Base-by-base conservation (phyloP, 768 basidiomycete species). In the Tephrocybe sp. region DNA sequence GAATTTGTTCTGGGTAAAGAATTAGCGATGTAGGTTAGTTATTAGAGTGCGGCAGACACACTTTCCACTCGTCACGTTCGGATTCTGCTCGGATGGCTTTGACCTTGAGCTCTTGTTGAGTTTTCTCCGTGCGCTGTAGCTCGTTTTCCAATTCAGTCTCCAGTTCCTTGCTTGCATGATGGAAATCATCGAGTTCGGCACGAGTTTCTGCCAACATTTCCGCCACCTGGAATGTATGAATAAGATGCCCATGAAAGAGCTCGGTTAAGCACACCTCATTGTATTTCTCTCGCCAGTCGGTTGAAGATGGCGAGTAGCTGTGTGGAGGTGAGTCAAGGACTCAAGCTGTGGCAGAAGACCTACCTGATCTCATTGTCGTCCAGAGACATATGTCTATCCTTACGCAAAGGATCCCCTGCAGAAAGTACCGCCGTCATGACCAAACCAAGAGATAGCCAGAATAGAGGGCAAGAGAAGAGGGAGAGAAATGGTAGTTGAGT, bases 21-120 rank as follows among this genome's bases (percentile, higher is more conserved):
- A 27, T 41, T 26, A 45, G 28, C 28, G 53, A 47, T 51, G 32
- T 44, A 26, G 9, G 51, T 16, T 30, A 19, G 48, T 21, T 28
- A 27, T 35, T 44, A 21, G 30, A 39, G 32, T 24, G 26, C 40
- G 31, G 51, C 19, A 16, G 5, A 16, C 81, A 46, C 50, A 92
- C 93, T 86, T 96, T 96, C 94, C 94, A 96, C 25, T 92, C 87
- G 54, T 95, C 92, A 55, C 85, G 78, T 64, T 93, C 92, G 31
- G 68, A 67, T 62, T 91, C 88, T 40, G 87, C 78, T 59, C 77
- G 82, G 26, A 79, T 74, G 24, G 80, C 83, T 68, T 86, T 91
- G 58, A 82, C 75, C 71, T 77, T 84, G 27, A 91, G 78, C 19
- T 92, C 91, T 64, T 85, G 82, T 64, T 92, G 89, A 1, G 87